A percentile compares a stretch with the other conserved stretches of the same genome.
Evolutionary conservation across 2,329 filamentous ascomycete genomes (phyloP).

Genomic region (Tolypocladium capitatum): DNA sequence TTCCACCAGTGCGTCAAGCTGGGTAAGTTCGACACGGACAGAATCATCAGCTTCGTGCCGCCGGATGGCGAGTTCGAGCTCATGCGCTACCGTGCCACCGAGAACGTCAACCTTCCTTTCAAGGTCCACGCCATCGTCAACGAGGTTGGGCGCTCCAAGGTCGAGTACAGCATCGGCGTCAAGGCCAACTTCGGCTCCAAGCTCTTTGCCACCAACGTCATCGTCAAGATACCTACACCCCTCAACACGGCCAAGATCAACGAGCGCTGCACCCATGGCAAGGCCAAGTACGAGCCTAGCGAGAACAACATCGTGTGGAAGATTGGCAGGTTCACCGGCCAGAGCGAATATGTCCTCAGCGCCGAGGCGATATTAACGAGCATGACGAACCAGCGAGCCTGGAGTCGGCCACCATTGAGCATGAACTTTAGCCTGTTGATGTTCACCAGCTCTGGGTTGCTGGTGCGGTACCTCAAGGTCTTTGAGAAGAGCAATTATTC

Average conservation of each 20-base stretch:
- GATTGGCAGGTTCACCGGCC: conserved; percentile 95
- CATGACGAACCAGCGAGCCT: conserved; percentile 97
- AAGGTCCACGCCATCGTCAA: conserved; percentile 98
- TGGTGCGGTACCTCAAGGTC: conserved; percentile 93
- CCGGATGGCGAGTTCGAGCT: conserved; percentile 97
- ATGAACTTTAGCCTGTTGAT: conserved; percentile 89
- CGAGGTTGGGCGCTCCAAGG: conserved; percentile 90
- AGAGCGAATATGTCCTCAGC: conserved; percentile 88
- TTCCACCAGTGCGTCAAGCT: conserved; percentile 99
- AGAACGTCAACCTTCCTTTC: conserved; percentile 97
- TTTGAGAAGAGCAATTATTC: conserved; percentile 99
- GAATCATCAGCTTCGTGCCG: conserved; percentile 93
- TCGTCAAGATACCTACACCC: conserved; percentile 87
- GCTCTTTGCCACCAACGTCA: conserved; percentile 91
- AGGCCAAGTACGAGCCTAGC: conserved; percentile 95
- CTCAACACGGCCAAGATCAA: conserved; percentile 92
- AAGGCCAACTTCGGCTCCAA: conserved; percentile 95
- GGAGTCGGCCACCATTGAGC: conserved; percentile 85
- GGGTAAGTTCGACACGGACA: conserved; percentile 89
- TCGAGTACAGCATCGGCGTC: conserved; percentile 96
- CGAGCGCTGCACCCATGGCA: conserved; percentile 86
- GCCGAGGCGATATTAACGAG: conserved; percentile 86
- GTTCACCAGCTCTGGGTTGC: conserved; percentile 89
- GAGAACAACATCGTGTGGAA: conserved; percentile 99
- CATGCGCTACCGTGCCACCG: conserved; percentile 95